Conservation (phyloP, 2,329 filamentous ascomycete species). For the Penicillium corylophilum region DNA sequence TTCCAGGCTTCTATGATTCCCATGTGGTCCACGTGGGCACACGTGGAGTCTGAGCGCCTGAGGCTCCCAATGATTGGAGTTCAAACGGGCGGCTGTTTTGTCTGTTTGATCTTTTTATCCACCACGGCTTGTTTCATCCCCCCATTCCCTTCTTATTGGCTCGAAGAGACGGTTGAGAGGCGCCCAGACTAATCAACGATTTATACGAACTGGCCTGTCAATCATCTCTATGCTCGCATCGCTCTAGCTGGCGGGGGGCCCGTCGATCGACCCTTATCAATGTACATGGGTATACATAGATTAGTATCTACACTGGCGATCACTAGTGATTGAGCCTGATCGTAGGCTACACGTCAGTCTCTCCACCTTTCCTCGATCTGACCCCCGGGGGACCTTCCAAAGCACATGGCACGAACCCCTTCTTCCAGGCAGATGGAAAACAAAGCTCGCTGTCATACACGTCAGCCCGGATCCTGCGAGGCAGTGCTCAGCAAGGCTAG, state of each 20-base stretch:
- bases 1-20: slow-evolving; percentile 29
- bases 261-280: background rate
- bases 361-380: background rate
- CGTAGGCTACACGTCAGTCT: background rate
- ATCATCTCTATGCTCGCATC: background rate
- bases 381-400: background rate
- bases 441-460: slow-evolving; percentile 12
- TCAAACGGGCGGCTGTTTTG: background rate
- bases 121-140: slow-evolving; percentile 5
- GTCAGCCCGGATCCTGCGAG: slow-evolving; percentile 10
- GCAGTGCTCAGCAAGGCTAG: slow-evolving; percentile 3
- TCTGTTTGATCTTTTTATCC: no score
- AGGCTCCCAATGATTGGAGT: background rate
- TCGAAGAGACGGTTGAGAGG: background rate
- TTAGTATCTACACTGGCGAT: background rate
- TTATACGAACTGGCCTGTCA: slow-evolving; percentile 1
- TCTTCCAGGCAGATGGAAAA: background rate
- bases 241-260: background rate
- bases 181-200: background rate
- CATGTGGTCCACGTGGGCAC: slow-evolving; percentile 38
- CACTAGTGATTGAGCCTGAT: background rate
- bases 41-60: slow-evolving; percentile 31
- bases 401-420: background rate
- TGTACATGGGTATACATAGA: background rate
- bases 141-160: background rate